Base-by-base conservation (phyloP, 1,139 yeast genomes). In the Blastobotrys proliferans region DNA sequence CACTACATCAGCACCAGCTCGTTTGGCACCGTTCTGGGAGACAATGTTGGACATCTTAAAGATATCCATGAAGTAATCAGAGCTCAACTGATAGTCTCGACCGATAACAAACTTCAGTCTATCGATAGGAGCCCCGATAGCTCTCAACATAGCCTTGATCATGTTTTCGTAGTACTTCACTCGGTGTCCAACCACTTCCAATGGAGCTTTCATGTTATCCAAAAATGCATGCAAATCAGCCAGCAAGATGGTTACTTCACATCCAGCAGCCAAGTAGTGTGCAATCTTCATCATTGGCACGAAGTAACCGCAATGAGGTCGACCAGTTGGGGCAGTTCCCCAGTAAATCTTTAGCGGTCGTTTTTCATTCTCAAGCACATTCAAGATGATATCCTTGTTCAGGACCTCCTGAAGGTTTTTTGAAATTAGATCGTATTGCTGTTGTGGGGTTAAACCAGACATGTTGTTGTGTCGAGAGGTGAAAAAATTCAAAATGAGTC, bases 1-100 rank as follows among this genome's bases (percentile, higher is more conserved):
- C 51, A 94, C 99, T 46, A 94, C 99, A 67, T 94, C 99, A 11
- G 99, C 98, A 62, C 99, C 99, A 1, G 99, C 99, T 66, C 98
- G 81, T 71, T 87, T 87, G 53, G 97, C 97, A 61, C 90, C 97
- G 62, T 92, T 90, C 68, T 86, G 96, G 19, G 95, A 81, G 22
- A 86, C 95, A 35, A 72, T 66, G 63, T 92, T 90, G 36, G 94
- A 76, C 61, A 92, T 66, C 63, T 79, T 79, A 76, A 88, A 94
- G 41, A 92, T 68, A 60, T 94, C 99, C 79, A 94, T 63, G 16
- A 95, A 83, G 70, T 85, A 94, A 29, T 83, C 79, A 10, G 80
- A 75, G 18, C 76, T 67, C 49, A 82, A 70, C 69, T 94, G 97
- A 72, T 88, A 92, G 24, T 88, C 80, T 6, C 95, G 84, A 21